Conservation (phyloP, 1,284 basidiomycete genomes). For the Amylostereum chailletii region DNA sequence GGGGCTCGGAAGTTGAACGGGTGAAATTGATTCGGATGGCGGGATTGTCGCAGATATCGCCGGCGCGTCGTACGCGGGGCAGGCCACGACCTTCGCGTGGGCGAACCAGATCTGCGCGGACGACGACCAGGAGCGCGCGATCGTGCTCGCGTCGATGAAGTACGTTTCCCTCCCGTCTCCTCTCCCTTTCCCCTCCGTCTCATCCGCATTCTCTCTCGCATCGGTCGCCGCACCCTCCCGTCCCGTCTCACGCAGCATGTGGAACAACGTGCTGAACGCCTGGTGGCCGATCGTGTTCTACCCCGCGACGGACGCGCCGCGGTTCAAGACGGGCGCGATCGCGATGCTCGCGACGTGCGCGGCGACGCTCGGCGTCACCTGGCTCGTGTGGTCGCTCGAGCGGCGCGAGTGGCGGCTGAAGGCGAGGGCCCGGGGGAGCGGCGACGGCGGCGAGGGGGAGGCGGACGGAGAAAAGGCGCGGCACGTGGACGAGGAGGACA, state of each 20-base stretch:
- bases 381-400: conserved; percentile 50
- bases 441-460: not conserved
- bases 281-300: conserved; percentile 68
- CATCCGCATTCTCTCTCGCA: not conserved
- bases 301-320: conserved; percentile 56
- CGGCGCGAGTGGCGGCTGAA: conserved; percentile 27
- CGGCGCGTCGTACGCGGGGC: conserved; percentile 57
- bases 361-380: conserved; percentile 48
- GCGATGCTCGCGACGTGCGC: conserved; percentile 52
- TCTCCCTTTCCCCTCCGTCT: not conserved
- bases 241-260: conserved; percentile 38
- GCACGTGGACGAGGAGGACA: conserved; percentile 9
- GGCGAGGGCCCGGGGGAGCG: not conserved
- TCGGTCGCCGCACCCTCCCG: not conserved
- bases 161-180: conserved; percentile 18
- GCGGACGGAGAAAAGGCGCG: conserved; percentile 2
- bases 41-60: conserved; percentile 35
- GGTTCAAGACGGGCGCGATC: conserved; percentile 56
- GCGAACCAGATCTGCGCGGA: conserved; percentile 65
- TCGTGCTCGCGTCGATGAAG: conserved; percentile 69
- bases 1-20: no score
- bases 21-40: no score
- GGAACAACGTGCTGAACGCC: conserved; percentile 62
- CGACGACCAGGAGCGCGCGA: conserved; percentile 55
- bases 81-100: conserved; percentile 68